Evolutionary conservation across 257 asterid genomes (phyloP).

Genomic region (Verbascum thapsus): DNA sequence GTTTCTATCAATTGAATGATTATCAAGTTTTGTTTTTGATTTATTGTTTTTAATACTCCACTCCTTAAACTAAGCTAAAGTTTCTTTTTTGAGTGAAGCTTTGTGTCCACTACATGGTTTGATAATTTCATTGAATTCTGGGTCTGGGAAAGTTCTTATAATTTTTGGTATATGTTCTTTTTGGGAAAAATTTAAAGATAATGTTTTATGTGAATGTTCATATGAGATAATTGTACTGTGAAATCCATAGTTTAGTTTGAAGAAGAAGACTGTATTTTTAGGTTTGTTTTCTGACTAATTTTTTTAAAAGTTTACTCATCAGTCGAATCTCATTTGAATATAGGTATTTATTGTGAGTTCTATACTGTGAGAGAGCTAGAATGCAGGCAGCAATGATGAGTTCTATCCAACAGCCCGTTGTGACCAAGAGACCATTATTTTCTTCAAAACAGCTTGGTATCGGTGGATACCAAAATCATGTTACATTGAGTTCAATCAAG

Average conservation of each 20-base stretch:
- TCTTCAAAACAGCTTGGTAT: slow-evolving; percentile 42
- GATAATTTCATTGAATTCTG: no score
- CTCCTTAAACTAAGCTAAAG: no score
- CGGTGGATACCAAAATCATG: slow-evolving; percentile 37
- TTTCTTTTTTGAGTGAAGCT: no score
- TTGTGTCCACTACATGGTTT: background rate
- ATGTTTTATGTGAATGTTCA: background rate
- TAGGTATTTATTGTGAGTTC: slow-evolving; percentile 16
- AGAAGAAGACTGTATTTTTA: background rate
- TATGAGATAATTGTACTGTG: background rate
- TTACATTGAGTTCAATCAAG: slow-evolving; percentile 41
- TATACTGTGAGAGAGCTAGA: slow-evolving; percentile 16
- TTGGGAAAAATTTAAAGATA: background rate
- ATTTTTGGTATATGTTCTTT: background rate
- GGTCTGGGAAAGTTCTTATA: no score
- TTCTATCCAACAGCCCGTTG: slow-evolving; percentile 58
- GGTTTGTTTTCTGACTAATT: background rate
- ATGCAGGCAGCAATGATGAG: slow-evolving; percentile 65
- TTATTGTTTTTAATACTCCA: background rate
- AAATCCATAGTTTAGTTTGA: background rate
- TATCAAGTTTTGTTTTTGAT: background rate
- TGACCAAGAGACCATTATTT: slow-evolving; percentile 42
- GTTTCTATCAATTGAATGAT: background rate
- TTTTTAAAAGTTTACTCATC: background rate
- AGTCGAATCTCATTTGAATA: slow-evolving; percentile 14